These are phyloP conservation scores for Lasiosphaeria hispida DNA, from an alignment of 495 filamentous ascomycete genomes.

Conservation along the genomic window DNA sequence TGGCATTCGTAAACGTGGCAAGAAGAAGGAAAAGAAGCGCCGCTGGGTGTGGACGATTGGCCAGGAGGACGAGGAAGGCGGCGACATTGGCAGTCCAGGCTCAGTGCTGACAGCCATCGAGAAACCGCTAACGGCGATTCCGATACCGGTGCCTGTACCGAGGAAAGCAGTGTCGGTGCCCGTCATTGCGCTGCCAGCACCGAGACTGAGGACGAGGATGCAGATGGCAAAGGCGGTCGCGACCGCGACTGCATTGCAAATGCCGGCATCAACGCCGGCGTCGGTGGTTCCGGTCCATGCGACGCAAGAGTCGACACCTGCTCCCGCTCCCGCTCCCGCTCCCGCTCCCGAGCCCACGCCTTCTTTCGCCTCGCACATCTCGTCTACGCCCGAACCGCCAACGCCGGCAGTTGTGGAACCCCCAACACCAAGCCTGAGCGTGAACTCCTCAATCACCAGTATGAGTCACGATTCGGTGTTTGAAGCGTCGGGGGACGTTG, in stretches of 20 bases:
- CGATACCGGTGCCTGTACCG: conserved; percentile 12
- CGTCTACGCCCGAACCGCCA: conserved; percentile 15
- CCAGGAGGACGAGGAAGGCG: conserved; percentile 43
- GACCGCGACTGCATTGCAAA: not conserved
- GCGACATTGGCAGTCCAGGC: conserved; percentile 35
- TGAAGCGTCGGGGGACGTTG: conserved; percentile 34
- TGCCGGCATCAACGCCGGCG: not conserved
- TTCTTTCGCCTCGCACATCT: not conserved
- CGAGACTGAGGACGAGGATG: conserved; percentile 16
- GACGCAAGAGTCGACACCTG: not conserved
- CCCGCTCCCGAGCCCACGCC: conserved; percentile 8
- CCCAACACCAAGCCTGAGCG: conserved; percentile 24
- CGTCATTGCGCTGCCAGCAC: conserved; percentile 21
- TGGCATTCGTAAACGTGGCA: conserved; percentile 43
- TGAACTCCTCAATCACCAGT: conserved; percentile 14
- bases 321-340: not conserved
- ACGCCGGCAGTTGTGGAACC: conserved; percentile 17
- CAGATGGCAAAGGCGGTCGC: conserved; percentile 7
- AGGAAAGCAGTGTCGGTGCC: conserved; percentile 14
- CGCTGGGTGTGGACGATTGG: conserved; percentile 55
- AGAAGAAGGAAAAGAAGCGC: conserved; percentile 49
- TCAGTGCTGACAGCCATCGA: conserved; percentile 26
- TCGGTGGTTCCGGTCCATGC: not conserved
- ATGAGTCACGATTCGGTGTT: conserved; percentile 25
- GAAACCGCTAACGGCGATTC: conserved; percentile 23